These are phyloP conservation scores for Daldinia caldariorum DNA, from an alignment of 495 filamentous ascomycete species.

Conservation along the genomic window DNA sequence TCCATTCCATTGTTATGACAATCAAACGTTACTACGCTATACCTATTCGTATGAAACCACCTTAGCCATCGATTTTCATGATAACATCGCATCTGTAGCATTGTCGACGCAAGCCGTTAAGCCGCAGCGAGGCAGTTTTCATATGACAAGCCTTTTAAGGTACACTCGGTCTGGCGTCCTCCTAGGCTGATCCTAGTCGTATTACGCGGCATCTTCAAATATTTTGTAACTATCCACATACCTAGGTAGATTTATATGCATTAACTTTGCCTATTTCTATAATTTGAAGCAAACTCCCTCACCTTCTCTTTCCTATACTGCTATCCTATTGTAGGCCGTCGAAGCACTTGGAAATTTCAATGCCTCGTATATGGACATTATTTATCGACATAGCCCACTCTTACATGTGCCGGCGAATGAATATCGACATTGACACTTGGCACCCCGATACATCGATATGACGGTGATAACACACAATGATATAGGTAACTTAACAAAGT, in stretches of 20 bases:
- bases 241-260: background rate
- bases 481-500: no score
- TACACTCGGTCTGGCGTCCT: background rate
- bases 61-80: conserved; percentile 2
- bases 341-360: background rate
- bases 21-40: background rate
- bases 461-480: no score
- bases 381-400: background rate
- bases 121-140: conserved; percentile 31
- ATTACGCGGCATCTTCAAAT: background rate
- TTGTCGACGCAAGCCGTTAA: conserved; percentile 24
- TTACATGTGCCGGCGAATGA: background rate
- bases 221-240: background rate
- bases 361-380: no score
- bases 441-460: no score
- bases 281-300: background rate
- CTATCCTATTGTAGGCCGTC: background rate
- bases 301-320: background rate
- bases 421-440: no score
- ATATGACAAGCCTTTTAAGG: background rate
- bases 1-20: no score
- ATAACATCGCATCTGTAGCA: background rate
- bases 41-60: background rate
- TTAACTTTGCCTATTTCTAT: background rate
- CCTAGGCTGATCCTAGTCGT: background rate